Conservation (phyloP, 176 grass and related monocot species). For the Metroxylon sagu region DNA sequence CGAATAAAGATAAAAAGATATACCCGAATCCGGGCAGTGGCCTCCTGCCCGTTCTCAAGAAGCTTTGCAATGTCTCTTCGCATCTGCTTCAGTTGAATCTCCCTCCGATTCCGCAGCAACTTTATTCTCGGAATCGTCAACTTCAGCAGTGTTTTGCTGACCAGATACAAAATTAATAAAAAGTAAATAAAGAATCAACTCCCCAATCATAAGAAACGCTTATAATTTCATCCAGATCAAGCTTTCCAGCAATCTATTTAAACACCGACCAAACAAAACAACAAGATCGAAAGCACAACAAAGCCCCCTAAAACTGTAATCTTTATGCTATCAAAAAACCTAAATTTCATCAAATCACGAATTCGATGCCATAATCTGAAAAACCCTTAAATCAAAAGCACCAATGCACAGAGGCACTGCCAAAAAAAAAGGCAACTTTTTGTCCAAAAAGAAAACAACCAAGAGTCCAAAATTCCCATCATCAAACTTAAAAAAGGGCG, state of each 20-base stretch:
- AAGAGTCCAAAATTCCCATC: too few relatives aligned
- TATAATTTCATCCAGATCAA: not conserved
- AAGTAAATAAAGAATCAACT: not conserved
- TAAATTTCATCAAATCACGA: too few relatives aligned
- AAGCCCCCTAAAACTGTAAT: too few relatives aligned
- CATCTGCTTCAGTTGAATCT: constrained; percentile 96
- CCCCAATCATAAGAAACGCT: not conserved
- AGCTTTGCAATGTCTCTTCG: constrained; percentile 94
- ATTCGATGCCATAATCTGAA: too few relatives aligned
- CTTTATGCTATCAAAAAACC: too few relatives aligned
- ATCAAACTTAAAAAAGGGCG: not conserved
- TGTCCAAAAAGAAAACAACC: too few relatives aligned
- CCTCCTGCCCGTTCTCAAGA: constrained; percentile 85
- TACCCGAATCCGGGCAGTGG: constrained; percentile 93
- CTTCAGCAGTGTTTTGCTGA: constrained; percentile 96
- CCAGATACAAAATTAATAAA: not conserved
- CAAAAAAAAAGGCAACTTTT: too few relatives aligned
- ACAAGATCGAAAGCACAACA: too few relatives aligned
- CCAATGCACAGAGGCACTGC: too few relatives aligned
- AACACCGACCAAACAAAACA: too few relatives aligned
- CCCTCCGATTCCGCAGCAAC: constrained; percentile 85
- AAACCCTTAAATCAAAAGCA: too few relatives aligned
- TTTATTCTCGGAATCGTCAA: constrained; percentile 94
- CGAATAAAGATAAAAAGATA: too few relatives aligned
- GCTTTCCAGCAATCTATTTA: not conserved